phyloP scores from a whole-genome alignment of 192 early-diverging fungal genomes.

The Mycoemilia scoparia region DNA sequence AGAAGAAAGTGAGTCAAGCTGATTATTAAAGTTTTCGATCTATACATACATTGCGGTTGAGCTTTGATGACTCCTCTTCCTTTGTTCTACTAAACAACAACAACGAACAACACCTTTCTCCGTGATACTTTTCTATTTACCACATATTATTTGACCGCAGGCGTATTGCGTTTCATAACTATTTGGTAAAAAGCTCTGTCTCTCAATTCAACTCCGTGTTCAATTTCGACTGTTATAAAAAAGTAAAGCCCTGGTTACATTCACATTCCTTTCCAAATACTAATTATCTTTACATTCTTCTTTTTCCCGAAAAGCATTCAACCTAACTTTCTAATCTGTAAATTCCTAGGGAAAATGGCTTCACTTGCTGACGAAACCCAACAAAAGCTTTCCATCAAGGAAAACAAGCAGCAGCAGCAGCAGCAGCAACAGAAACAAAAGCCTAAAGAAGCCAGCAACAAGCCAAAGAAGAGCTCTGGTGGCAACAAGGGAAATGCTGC shows the following conservation, averaged over 20 bases:
- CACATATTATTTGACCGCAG: too few species aligned
- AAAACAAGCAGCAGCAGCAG: not conserved
- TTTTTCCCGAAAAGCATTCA: constrained; percentile 1
- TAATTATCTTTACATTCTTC: constrained; percentile 1
- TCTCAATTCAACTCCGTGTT: not conserved
- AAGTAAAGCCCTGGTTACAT: not conserved
- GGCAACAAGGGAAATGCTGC: too few species aligned
- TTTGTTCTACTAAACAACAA: too few species aligned
- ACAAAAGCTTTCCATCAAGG: not conserved
- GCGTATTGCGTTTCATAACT: too few species aligned
- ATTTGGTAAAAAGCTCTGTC: not conserved
- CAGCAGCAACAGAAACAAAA: not conserved
- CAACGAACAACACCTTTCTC: too few species aligned
- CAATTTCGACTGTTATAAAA: constrained; percentile 1
- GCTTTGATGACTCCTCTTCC: too few species aligned
- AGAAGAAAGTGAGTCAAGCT: too few species aligned
- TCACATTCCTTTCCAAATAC: constrained; percentile 4
- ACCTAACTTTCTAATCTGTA: constrained; percentile 2
- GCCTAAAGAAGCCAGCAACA: constrained; percentile 1
- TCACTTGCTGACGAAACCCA: constrained; percentile 1
- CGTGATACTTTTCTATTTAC: too few species aligned
- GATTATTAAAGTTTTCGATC: too few species aligned
- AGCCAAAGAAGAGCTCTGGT: too few species aligned
- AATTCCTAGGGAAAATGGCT: constrained; percentile 4
- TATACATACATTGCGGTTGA: too few species aligned